Evolutionary conservation across 805 yeast species (phyloP).

Genomic region (Cyberlindnera mississippiensis): DNA sequence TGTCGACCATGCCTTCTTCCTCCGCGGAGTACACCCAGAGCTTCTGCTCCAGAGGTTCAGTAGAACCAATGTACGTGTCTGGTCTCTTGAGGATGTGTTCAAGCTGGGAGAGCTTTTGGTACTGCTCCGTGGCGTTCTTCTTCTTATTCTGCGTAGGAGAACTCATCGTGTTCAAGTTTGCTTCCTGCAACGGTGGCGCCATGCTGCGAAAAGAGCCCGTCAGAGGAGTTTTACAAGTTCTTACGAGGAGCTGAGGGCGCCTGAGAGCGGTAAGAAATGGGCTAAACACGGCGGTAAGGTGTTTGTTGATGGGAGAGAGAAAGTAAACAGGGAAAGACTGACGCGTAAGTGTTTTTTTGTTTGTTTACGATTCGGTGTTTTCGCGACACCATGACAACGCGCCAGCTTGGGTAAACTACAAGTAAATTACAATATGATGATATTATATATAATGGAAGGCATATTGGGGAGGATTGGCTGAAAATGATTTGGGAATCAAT

Average conservation of each 20-base stretch:
- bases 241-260: neutral
- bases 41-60: slow-evolving; percentile 71
- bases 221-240: no score
- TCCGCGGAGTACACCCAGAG: slow-evolving; percentile 85
- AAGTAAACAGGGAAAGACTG: neutral
- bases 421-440: no score
- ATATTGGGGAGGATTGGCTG: no score
- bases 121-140: slow-evolving; percentile 61
- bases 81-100: slow-evolving; percentile 97
- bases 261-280: neutral
- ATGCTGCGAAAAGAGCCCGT: slow-evolving; percentile 1
- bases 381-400: neutral
- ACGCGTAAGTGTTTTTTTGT: neutral
- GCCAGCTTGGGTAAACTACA: neutral
- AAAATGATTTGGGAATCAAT: no score
- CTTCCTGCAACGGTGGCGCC: slow-evolving; percentile 14
- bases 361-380: neutral
- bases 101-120: slow-evolving; percentile 90
- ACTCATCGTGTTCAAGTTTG: slow-evolving; percentile 12
- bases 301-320: neutral
- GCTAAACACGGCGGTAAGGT: neutral
- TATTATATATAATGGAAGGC: no score
- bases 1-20: slow-evolving; percentile 53
- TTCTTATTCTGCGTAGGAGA: slow-evolving; percentile 32
- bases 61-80: slow-evolving; percentile 95